These are phyloP conservation scores for Ehretia macrophylla DNA, from an alignment of 257 asterid genomes.

Conservation along the genomic window DNA sequence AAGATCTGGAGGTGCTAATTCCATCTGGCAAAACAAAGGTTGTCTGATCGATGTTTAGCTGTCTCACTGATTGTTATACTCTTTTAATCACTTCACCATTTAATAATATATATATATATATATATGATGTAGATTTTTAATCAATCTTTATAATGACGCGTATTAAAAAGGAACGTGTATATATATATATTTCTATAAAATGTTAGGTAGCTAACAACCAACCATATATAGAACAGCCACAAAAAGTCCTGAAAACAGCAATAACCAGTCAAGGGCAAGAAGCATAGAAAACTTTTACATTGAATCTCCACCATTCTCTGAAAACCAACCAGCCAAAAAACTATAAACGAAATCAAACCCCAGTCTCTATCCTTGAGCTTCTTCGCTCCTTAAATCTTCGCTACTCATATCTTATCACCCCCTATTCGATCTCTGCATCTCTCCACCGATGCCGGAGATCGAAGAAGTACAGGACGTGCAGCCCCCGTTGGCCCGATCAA, in stretches of 20 bases:
- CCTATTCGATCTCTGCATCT: constrained; percentile 14
- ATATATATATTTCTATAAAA: too few species aligned
- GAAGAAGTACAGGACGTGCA: constrained; percentile 12
- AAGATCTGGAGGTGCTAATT: too few species aligned
- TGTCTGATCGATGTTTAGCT: too few species aligned
- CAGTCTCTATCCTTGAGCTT: background rate
- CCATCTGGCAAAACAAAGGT: too few species aligned
- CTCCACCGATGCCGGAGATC: constrained; percentile 30
- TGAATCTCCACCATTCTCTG: background rate
- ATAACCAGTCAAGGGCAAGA: background rate
- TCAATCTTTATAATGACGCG: too few species aligned
- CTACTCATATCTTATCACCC: too few species aligned
- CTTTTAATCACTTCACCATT: too few species aligned
- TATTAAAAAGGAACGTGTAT: too few species aligned
- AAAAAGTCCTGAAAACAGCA: background rate
- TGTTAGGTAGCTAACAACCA: background rate
- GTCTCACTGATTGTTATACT: too few species aligned
- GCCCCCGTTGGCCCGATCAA: background rate
- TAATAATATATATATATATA: too few species aligned
- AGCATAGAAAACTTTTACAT: background rate
- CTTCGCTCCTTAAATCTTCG: background rate
- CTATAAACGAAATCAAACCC: background rate
- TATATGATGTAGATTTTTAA: too few species aligned
- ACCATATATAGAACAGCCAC: background rate
- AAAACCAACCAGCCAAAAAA: background rate